Evolutionary conservation across 441 rosid genomes (phyloP).

Genomic region (Gossypium davidsonii): DNA sequence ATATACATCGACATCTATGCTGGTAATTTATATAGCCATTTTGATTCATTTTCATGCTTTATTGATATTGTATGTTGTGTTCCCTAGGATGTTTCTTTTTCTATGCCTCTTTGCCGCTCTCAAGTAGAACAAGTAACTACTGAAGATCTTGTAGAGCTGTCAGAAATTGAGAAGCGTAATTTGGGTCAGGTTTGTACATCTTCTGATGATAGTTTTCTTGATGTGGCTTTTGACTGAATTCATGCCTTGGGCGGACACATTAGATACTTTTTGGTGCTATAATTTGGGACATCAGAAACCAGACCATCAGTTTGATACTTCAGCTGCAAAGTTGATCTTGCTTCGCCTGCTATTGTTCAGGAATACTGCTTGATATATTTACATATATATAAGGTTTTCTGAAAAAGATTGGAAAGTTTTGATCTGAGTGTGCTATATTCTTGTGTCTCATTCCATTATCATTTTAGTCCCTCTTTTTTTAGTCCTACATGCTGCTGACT

Average conservation of each 20-base stretch:
- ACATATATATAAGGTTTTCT: no score
- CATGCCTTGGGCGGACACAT: not conserved
- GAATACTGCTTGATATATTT: not conserved
- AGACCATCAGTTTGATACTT: not conserved
- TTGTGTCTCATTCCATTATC: not conserved
- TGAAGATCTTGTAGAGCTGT: conserved; percentile 87
- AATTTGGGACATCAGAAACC: not conserved
- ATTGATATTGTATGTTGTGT: conserved; percentile 17
- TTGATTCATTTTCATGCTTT: conserved; percentile 5
- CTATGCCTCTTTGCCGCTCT: conserved; percentile 91
- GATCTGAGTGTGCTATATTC: not conserved
- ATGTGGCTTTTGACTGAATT: not conserved
- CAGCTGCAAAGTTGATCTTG: conserved; percentile 6
- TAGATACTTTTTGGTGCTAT: not conserved
- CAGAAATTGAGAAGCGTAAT: conserved; percentile 89
- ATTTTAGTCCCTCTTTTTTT: not conserved
- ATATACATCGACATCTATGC: no score
- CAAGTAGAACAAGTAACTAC: conserved; percentile 70
- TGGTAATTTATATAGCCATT: not conserved
- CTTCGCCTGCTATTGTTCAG: not conserved
- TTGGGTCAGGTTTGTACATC: conserved; percentile 75
- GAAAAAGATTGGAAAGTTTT: not conserved
- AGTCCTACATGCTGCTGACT: not conserved
- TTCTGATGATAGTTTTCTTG: not conserved
- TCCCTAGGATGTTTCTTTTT: conserved; percentile 64